phyloP scores from a whole-genome alignment of 495 filamentous ascomycete genomes.

The Penicillium desertorum region DNA sequence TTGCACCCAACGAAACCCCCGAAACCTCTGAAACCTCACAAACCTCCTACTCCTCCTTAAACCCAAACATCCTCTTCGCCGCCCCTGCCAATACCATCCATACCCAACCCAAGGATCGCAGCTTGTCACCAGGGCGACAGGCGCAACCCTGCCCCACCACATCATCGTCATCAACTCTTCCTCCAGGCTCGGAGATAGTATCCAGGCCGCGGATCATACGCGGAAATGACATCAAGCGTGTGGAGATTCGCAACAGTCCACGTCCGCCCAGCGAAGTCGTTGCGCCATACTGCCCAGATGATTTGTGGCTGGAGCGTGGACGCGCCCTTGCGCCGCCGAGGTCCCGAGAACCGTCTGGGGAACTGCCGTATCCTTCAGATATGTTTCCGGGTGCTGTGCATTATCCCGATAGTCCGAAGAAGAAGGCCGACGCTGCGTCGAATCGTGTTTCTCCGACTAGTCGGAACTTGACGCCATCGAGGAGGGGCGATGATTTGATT shows the following conservation, averaged over 20 bases:
- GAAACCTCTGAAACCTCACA: conserved; percentile 14
- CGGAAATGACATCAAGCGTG: conserved; percentile 39
- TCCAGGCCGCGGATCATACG: conserved; percentile 38
- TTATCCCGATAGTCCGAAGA: conserved; percentile 28
- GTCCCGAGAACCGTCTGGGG: background rate
- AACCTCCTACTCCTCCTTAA: conserved; percentile 6
- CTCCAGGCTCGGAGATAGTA: conserved; percentile 30
- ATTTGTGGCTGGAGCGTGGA: conserved; percentile 33
- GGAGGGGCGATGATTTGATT: conserved; percentile 38
- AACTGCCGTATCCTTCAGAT: conserved; percentile 30
- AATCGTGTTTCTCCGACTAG: conserved; percentile 31
- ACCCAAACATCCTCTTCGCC: conserved; percentile 6
- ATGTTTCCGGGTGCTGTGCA: conserved; percentile 10
- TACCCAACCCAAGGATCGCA: conserved; percentile 4
- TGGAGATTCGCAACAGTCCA: conserved; percentile 35
- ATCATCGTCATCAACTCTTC: conserved; percentile 13
- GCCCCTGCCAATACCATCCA: conserved; percentile 11
- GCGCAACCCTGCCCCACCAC: conserved; percentile 1
- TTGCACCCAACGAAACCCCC: conserved; percentile 11
- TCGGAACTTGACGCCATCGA: conserved; percentile 41
- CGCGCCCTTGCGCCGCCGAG: background rate
- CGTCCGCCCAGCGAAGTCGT: conserved; percentile 28
- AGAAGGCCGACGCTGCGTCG: conserved; percentile 1
- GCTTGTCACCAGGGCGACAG: background rate
- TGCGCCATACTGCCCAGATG: conserved; percentile 35